phyloP scores from a whole-genome alignment of 805 yeast genomes.

The Candida sphagnicola region DNA sequence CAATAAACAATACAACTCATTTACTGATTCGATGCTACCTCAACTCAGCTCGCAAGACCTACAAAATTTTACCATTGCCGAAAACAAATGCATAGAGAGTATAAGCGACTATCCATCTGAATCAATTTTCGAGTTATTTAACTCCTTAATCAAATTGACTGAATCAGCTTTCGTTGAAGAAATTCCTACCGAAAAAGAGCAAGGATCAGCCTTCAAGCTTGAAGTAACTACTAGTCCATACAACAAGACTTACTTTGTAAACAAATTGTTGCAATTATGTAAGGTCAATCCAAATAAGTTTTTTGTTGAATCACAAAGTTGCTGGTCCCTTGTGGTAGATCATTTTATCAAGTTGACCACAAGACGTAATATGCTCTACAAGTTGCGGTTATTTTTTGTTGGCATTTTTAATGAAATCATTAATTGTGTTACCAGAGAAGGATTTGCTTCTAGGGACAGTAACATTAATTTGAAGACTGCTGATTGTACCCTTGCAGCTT shows the following conservation, averaged over 20 bases:
- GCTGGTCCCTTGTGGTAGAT: conserved; percentile 47
- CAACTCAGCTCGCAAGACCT: conserved; percentile 44
- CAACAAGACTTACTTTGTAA: conserved; percentile 53
- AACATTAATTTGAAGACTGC: conserved; percentile 36
- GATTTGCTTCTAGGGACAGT: conserved; percentile 24
- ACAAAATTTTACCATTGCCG: conserved; percentile 49
- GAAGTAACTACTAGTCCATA: conserved; percentile 22
- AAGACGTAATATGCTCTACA: conserved; percentile 35
- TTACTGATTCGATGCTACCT: conserved; percentile 21
- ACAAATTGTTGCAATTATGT: conserved; percentile 50
- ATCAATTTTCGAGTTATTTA: conserved; percentile 47
- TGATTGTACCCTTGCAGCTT: conserved; percentile 43
- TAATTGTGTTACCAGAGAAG: conserved; percentile 34
- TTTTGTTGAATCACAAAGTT: conserved; percentile 32
- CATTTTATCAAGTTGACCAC: conserved; percentile 45
- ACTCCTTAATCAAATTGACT: conserved; percentile 44
- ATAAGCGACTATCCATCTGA: conserved; percentile 48
- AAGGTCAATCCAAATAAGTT: conserved; percentile 51
- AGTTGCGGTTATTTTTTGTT: conserved; percentile 47
- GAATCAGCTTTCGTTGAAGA: conserved; percentile 13
- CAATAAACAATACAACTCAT: conserved; percentile 21
- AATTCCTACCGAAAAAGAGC: conserved; percentile 5
- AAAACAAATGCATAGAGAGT: conserved; percentile 60
- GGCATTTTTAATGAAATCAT: conserved; percentile 51
- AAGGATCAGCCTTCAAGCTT: conserved; percentile 3